phyloP scores from a whole-genome alignment of 2,329 filamentous ascomycete species.

The Fusarium kyushuense region DNA sequence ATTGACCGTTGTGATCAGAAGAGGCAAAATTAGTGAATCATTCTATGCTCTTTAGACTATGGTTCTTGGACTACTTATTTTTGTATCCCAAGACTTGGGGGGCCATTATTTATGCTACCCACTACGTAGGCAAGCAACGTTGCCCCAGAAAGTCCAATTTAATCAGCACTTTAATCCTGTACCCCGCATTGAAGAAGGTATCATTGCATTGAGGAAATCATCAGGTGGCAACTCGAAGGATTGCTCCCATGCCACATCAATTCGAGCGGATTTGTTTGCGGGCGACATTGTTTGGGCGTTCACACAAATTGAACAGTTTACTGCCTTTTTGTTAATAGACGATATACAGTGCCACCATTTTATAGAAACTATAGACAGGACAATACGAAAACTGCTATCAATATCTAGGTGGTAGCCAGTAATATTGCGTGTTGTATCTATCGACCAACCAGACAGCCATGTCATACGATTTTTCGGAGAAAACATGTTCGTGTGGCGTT shows the following conservation, averaged over 20 bases:
- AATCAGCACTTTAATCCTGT: not conserved
- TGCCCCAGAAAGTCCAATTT: conserved; percentile 14
- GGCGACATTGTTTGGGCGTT: not conserved
- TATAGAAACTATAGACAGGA: not conserved
- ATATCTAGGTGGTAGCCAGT: not conserved
- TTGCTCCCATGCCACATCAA: not conserved
- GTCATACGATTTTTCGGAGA: not conserved
- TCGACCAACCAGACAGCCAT: not conserved
- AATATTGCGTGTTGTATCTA: not conserved
- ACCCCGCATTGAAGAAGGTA: not conserved
- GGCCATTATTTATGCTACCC: too few species aligned
- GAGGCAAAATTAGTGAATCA: too few species aligned
- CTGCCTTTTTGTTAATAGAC: not conserved
- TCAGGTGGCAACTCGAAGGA: not conserved
- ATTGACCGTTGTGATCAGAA: too few species aligned
- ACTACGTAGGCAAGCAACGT: too few species aligned
- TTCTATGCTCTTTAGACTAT: too few species aligned
- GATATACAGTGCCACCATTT: not conserved
- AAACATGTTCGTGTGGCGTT: not conserved
- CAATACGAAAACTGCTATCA: not conserved
- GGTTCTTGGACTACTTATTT: too few species aligned
- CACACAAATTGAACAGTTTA: not conserved
- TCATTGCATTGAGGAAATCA: not conserved
- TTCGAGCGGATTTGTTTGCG: not conserved
- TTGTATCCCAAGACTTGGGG: too few species aligned